A percentile compares a stretch with the other conserved stretches of the same genome.
Conservation (phyloP, 345 rosid genomes). For the Iberis pinnata region DNA sequence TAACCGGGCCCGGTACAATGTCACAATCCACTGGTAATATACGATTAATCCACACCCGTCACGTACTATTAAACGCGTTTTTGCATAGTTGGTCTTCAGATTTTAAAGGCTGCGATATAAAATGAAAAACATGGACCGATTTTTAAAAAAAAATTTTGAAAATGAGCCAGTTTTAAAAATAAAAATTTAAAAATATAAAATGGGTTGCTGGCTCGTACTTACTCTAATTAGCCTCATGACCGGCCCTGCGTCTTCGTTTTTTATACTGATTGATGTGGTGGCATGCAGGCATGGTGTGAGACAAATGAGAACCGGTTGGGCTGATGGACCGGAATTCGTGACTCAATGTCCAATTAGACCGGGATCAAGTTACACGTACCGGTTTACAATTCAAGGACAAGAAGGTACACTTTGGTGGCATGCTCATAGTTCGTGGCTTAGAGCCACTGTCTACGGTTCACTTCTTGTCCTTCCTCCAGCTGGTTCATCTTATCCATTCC, state of each 20-base stretch:
- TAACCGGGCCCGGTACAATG: conserved; percentile 64
- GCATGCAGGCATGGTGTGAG: conserved; percentile 74
- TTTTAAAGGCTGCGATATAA: too few relatives aligned
- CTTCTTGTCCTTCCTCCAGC: conserved; percentile 59
- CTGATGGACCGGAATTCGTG: conserved; percentile 91
- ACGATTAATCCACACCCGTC: neutral
- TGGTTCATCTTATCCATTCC: conserved; percentile 68
- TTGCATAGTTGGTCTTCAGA: too few relatives aligned
- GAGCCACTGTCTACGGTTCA: conserved; percentile 94
- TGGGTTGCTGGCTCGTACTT: too few relatives aligned
- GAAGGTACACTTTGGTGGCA: conserved; percentile 99
- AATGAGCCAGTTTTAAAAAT: too few relatives aligned
- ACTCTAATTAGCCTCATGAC: too few relatives aligned
- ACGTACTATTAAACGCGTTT: neutral
- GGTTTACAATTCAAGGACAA: conserved; percentile 81
- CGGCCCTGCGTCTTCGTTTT: too few relatives aligned
- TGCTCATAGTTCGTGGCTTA: conserved; percentile 96
- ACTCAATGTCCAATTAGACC: conserved; percentile 96
- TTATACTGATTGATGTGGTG: neutral
- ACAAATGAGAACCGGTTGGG: conserved; percentile 89
- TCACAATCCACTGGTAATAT: conserved; percentile 81
- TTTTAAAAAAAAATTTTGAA: too few relatives aligned
- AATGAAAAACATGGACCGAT: too few relatives aligned
- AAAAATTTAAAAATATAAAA: too few relatives aligned
- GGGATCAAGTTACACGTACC: conserved; percentile 75